Base-by-base conservation (phyloP, 2,329 filamentous ascomycete genomes). In the Gyromitra esculenta region DNA sequence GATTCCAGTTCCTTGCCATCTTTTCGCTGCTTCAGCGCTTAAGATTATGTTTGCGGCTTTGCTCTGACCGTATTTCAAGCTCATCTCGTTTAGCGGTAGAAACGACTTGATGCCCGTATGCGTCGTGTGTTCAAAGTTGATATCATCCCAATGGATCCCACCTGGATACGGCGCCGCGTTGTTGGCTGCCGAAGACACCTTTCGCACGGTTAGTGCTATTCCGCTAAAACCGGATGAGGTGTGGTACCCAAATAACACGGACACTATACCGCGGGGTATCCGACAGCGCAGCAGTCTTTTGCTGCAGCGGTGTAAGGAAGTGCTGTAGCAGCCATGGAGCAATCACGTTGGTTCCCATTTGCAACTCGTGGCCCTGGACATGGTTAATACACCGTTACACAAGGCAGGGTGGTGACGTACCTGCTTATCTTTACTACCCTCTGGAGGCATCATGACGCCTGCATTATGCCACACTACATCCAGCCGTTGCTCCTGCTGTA, bases 401-500 rank as follows among this genome's bases (percentile, higher is more conserved):
- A 21, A 81, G 82, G 0, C 83, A 84, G 18, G 81, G 81, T 0
- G 84, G 84, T 2, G 18, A 35, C 52, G 5, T 18, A 64, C 72
- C 18, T 75, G 74, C 6, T 63, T 57, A 21, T 59, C 39, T 7
- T 57, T 60, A 15, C n/a, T 45, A 31, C 43, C 63, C 35, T 18
- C 37, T 6, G 21, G 11, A 0, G 84, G 82, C 1, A 80, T 80
- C 82, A 86, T 85, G 41, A 86, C 81, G 9, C 83, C 85, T 0
- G 85, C 85, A 81, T 87, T 87, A 77, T 86, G 85, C 79, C 85
- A 83, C 13, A 87, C 76, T 0, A 85, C 78, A 72, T 86, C 83
- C 0, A 87, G 81, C 9, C 81, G 77, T 2, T 66, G 35, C 72
- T 84, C 82, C 15, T 80, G 73, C 0, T 76, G 69, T 37, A 83